Conservation (phyloP, 163 green algal genomes). For the Botryococcus braunii region DNA sequence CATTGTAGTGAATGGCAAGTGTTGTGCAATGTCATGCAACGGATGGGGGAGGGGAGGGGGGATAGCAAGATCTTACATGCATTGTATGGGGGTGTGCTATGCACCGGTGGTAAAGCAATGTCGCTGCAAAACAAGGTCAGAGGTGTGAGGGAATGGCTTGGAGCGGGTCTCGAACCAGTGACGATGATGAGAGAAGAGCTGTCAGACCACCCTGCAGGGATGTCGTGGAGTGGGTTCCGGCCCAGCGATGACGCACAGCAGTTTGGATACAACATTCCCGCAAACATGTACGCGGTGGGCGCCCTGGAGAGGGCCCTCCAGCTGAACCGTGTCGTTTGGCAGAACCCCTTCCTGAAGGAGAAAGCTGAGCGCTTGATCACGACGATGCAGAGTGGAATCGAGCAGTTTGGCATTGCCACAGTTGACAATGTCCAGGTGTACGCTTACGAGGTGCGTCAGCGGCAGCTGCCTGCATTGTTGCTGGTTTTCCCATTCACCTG, state of each 20-base stretch:
- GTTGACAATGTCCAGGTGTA: constrained; percentile 25
- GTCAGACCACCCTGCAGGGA: constrained; percentile 22
- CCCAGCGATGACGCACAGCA: constrained; percentile 42
- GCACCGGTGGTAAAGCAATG: too few species aligned
- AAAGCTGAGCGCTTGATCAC: constrained; percentile 9
- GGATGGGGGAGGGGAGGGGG: too few species aligned
- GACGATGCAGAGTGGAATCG: constrained; percentile 30
- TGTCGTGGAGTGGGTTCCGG: constrained; percentile 56
- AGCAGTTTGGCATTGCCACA: constrained; percentile 26
- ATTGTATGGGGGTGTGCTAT: too few species aligned
- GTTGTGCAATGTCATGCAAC: too few species aligned
- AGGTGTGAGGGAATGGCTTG: too few species aligned
- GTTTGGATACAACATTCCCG: constrained; percentile 48
- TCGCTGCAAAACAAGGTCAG: too few species aligned
- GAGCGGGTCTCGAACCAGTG: too few species aligned
- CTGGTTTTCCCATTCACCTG: too few species aligned
- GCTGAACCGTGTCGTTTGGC: constrained; percentile 34
- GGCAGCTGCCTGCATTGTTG: background rate
- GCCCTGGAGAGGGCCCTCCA: constrained; percentile 36
- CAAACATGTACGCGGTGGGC: constrained; percentile 53
- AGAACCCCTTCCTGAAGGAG: constrained; percentile 3
- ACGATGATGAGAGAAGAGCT: too few species aligned
- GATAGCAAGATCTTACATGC: too few species aligned
- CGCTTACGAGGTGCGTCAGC: constrained; percentile 25
- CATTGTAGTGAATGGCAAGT: too few species aligned